These are phyloP conservation scores for Colletotrichum eleusines DNA, from an alignment of 2,329 filamentous ascomycete species.

Conservation along the genomic window DNA sequence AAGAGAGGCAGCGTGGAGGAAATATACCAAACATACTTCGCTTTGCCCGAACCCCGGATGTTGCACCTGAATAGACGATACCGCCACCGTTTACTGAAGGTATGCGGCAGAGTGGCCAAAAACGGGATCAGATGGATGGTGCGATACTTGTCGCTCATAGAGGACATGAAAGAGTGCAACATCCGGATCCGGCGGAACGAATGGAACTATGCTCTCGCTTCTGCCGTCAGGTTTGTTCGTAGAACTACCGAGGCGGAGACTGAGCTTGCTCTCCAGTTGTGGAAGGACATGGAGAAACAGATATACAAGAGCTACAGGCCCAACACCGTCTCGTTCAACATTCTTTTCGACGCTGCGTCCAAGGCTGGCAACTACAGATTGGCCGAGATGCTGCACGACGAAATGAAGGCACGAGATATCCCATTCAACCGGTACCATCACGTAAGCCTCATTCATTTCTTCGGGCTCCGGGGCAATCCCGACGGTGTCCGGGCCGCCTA, in stretches of 20 bases:
- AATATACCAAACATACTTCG: conserved; percentile 63
- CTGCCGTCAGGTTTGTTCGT: conserved; percentile 79
- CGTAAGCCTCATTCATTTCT: conserved; percentile 85
- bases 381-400: conserved; percentile 85
- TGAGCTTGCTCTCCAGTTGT: conserved; percentile 79
- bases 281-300: conserved; percentile 89
- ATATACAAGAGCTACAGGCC: conserved; percentile 71
- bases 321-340: conserved; percentile 89
- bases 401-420: conserved; percentile 80
- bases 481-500: conserved; percentile 83
- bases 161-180: conserved; percentile 82
- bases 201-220: conserved; percentile 88
- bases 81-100: conserved; percentile 74
- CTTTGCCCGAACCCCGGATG: conserved; percentile 66
- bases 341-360: conserved; percentile 89
- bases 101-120: conserved; percentile 73
- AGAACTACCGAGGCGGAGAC: conserved; percentile 69
- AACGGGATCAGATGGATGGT: conserved; percentile 74
- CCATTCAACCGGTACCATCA: conserved; percentile 83
- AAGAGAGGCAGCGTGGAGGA: conserved; percentile 55
- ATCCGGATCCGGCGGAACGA: conserved; percentile 75
- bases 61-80: conserved; percentile 61
- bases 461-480: conserved; percentile 80
- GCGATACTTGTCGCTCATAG: conserved; percentile 84
- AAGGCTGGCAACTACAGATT: conserved; percentile 87